A percentile compares a stretch with the other conserved stretches of the same genome.
Conservation (phyloP, 108 stramenopile genomes). For the Cyclotella cryptica region DNA sequence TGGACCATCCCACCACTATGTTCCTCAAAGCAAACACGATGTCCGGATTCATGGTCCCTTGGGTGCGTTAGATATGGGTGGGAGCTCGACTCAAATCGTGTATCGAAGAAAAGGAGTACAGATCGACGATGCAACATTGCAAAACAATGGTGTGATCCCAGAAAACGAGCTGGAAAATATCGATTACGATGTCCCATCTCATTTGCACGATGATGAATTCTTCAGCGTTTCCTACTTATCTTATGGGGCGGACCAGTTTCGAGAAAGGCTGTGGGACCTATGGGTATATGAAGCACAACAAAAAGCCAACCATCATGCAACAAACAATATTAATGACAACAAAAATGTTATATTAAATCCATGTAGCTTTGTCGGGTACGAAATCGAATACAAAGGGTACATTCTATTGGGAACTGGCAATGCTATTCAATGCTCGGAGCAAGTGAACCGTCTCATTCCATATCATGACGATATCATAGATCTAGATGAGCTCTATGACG, state of each 20-base stretch:
- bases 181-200: slow-evolving; percentile 41
- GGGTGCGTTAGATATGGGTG: slow-evolving; percentile 92
- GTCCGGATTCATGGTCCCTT: slow-evolving; percentile 57
- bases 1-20: slow-evolving; percentile 51
- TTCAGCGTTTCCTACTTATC: slow-evolving; percentile 85
- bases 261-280: slow-evolving; percentile 81
- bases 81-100: slow-evolving; percentile 86
- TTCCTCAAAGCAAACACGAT: slow-evolving; percentile 37
- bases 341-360: slow-evolving; percentile 71
- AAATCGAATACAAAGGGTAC: slow-evolving; percentile 62
- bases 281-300: slow-evolving; percentile 64
- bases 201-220: slow-evolving; percentile 78
- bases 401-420: slow-evolving; percentile 79
- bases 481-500: slow-evolving; percentile 56
- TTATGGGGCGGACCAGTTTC: slow-evolving; percentile 91
- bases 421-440: slow-evolving; percentile 68
- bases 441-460: slow-evolving; percentile 80
- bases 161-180: neutral
- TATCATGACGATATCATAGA: slow-evolving; percentile 72
- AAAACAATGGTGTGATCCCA: slow-evolving; percentile 1
- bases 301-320: slow-evolving; percentile 3
- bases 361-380: slow-evolving; percentile 78
- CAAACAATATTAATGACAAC: neutral
- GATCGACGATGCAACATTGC: slow-evolving; percentile 1
- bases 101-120: slow-evolving; percentile 35